Conservation (phyloP, 345 rosid genomes). For the Moringa oleifera region DNA sequence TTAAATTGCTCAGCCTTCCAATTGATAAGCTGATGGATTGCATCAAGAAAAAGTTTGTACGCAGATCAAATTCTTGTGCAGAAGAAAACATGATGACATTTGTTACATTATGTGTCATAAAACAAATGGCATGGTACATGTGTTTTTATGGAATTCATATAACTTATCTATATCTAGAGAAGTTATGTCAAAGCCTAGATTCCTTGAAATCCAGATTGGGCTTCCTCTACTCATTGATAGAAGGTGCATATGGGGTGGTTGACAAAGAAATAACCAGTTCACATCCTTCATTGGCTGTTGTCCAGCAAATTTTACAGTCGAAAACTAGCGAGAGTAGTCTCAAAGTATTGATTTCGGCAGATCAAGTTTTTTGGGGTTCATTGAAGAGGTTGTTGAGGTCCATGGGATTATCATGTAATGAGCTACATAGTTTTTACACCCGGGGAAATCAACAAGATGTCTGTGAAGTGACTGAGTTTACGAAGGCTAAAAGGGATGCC, state of each 20-base stretch:
- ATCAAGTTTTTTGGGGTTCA: constrained; percentile 45
- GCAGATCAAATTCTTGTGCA: constrained; percentile 22
- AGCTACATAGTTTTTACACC: constrained; percentile 19
- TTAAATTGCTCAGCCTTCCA: constrained; percentile 43
- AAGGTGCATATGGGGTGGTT: constrained; percentile 26
- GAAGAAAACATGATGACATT: constrained; percentile 36
- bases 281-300: constrained; percentile 44
- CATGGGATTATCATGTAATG: constrained; percentile 43
- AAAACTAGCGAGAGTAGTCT: constrained; percentile 19
- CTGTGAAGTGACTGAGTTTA: constrained; percentile 10
- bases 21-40: constrained; percentile 43
- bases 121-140: constrained; percentile 56
- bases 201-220: constrained; percentile 40
- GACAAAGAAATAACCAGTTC: constrained; percentile 34
- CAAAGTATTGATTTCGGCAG: constrained; percentile 47
- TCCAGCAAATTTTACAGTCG: constrained; percentile 43
- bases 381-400: constrained; percentile 42
- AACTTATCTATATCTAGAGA: constrained; percentile 38
- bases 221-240: constrained; percentile 33
- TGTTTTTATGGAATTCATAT: constrained; percentile 54
- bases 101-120: constrained; percentile 44
- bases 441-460: constrained; percentile 25
- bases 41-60: constrained; percentile 30
- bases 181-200: constrained; percentile 37
- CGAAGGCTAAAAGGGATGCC: constrained; percentile 19